These are phyloP conservation scores for Nothopassalora personata DNA, from an alignment of 2,329 filamentous ascomycete genomes.

Conservation along the genomic window DNA sequence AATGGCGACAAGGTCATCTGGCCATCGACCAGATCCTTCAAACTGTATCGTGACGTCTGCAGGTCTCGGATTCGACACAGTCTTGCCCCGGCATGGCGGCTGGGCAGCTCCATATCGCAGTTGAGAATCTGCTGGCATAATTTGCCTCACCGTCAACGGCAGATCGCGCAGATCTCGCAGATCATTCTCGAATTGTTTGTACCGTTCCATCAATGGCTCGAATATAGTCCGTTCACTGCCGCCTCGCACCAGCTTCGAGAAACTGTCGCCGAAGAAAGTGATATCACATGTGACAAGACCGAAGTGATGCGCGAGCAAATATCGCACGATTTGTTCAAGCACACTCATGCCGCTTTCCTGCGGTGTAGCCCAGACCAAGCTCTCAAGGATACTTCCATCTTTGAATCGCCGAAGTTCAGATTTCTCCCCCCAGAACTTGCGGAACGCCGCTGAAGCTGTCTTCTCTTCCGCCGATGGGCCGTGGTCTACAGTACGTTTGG, in stretches of 20 bases:
- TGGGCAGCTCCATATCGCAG: slow-evolving; percentile 67
- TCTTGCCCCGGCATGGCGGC: slow-evolving; percentile 45
- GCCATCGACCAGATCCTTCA: slow-evolving; percentile 89
- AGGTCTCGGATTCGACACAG: slow-evolving; percentile 44
- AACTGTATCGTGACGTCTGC: slow-evolving; percentile 84
- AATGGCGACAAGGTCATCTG: slow-evolving; percentile 82
- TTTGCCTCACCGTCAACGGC: slow-evolving; percentile 77
- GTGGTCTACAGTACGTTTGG: slow-evolving; percentile 73
- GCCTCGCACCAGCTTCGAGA: slow-evolving; percentile 41
- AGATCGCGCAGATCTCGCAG: slow-evolving; percentile 74
- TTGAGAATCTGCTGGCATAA: slow-evolving; percentile 66
- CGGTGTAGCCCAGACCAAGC: slow-evolving; percentile 70
- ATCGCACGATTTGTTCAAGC: slow-evolving; percentile 71
- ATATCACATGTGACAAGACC: slow-evolving; percentile 49
- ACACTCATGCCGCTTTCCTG: slow-evolving; percentile 55
- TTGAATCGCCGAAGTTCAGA: slow-evolving; percentile 91
- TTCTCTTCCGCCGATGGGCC: slow-evolving; percentile 83
- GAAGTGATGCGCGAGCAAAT: slow-evolving; percentile 66
- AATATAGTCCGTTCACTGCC: slow-evolving; percentile 51
- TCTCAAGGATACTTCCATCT: slow-evolving; percentile 89
- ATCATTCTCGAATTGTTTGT: slow-evolving; percentile 68
- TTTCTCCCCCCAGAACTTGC: slow-evolving; percentile 91
- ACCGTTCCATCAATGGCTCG: slow-evolving; percentile 62
- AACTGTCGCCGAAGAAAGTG: slow-evolving; percentile 43
- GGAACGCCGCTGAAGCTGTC: slow-evolving; percentile 73